Percentiles rank a stretch among this genome's conserved stretches.
Evolutionary conservation across 2,329 filamentous ascomycete species (phyloP).

Genomic region (Cordyceps militaris): DNA sequence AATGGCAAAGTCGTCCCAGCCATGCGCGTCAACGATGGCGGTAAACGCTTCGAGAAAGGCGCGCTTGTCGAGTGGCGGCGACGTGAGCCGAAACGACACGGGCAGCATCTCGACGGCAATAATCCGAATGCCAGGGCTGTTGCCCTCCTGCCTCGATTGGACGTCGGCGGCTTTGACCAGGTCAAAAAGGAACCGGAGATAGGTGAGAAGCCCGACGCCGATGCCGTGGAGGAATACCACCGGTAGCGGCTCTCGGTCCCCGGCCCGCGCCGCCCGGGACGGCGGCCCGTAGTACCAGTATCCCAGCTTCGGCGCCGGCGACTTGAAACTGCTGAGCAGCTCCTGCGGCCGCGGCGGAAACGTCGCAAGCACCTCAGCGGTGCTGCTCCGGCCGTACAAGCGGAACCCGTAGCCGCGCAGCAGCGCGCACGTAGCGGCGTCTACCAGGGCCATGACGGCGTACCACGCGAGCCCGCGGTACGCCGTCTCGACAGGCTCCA

Average conservation of each 20-base stretch:
- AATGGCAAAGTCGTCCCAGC: conserved; percentile 52
- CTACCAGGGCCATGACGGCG: conserved; percentile 46
- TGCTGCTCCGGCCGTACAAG: conserved; percentile 38
- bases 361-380: conserved; percentile 28
- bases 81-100: conserved; percentile 56
- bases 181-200: conserved; percentile 48
- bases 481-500: conserved; percentile 55
- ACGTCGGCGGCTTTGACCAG: conserved; percentile 32
- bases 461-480: conserved; percentile 63
- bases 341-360: conserved; percentile 53
- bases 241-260: conserved; percentile 36
- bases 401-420: conserved; percentile 44
- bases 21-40: conserved; percentile 49
- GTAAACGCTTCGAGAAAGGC: conserved; percentile 51
- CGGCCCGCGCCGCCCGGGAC: not conserved
- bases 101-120: conserved; percentile 60
- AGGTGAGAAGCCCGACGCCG: conserved; percentile 59
- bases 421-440: conserved; percentile 40
- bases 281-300: conserved; percentile 49
- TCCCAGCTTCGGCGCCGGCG: conserved; percentile 42
- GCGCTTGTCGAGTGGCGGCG: conserved; percentile 40
- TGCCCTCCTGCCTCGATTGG: conserved; percentile 25
- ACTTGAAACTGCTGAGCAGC: conserved; percentile 37
- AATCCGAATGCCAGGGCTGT: conserved; percentile 40
- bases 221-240: conserved; percentile 66